Base-by-base conservation (phyloP, 2,329 filamentous ascomycete genomes). In the Fusarium phyllophilum region DNA sequence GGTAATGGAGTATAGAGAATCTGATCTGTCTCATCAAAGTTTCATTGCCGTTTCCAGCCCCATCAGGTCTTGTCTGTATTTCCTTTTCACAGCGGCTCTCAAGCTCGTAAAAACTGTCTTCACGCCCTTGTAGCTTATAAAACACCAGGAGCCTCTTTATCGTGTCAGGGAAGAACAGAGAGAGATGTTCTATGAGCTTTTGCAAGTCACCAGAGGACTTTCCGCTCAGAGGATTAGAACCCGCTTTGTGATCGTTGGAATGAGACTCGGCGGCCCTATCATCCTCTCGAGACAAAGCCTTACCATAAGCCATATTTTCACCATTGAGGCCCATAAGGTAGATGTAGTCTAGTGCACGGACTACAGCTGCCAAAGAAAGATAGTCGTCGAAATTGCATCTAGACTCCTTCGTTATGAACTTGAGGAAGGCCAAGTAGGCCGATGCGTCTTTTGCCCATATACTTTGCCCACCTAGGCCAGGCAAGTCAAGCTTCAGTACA, bases 191-290 rank as follows among this genome's bases (percentile, higher is more conserved):
- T 4, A 38, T 15, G 3, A 52, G n/a, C 17, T 5, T 20, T 52
- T 15, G 17, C 5, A 38, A 10, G 12, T 22, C n/a, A 3, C 22
- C 31, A 38, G 49, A 26, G 5, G 49, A 14, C 13, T 11, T n/a
- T 20, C n/a, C 8, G 8, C 13, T 24, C 0, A 7, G n/a, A 36
- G 8, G 10, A n/a, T 26, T 24, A 3, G 15, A 13, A 11, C 17
- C 8, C 8, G 10, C 31, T 12, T 7, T 13, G 8, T 7, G 4
- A 12, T 26, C 17, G 5, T 26, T 18, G 2, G 24, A 26, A 8
- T 9, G 8, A 5, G 24, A 10, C 12, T 20, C 6, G 12, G 12
- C 3, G 24, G 14, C 12, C 5, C 3, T 46, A 22, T 20, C 18
- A 29, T 29, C 4, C 8, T 20, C 44, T 29, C 6, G 18, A 46